Base-by-base conservation (phyloP, 73 alveolate genomes). In the Paramecium sonneborni region DNA sequence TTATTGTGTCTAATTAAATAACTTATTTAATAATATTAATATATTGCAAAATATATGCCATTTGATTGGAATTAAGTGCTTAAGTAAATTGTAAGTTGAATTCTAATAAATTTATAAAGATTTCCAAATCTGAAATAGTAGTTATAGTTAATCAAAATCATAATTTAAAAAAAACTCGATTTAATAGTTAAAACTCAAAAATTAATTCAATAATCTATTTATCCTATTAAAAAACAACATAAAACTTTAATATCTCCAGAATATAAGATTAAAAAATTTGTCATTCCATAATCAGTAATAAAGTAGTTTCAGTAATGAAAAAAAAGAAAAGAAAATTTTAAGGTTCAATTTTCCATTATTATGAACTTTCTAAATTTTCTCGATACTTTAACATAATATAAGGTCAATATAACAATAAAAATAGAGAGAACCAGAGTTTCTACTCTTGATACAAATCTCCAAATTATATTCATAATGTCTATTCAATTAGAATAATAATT, bases 11-110 rank as follows among this genome's bases (percentile, higher is more conserved):
- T 2, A 30, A 41, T 46, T 79, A 46, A 79, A 44, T 20, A 76
- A 41, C 8, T 21, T 79, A 38, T 79, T 79, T 34, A 74, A n/a
- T 14, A 74, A n/a, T 74, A 21, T 14, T 12, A 37, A 39, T 14
- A 5, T 1, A 18, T 35, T 32, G 32, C 32, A 28, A 21, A 39
- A n/a, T 74, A 12, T 9, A 37, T 37, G 58, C 87, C 58, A 37
- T 74, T 74, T 74, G 87, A 74, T n/a, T 74, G 87, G 87, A 74
- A 62, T 62, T 11, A 62, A 62, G 84, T 23, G 48, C 52, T 1
- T 23, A 32, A 10, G 39, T 24, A 6, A 62, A 62, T 26, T 20
- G 44, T 3, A 62, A 32, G 24, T 23, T 62, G 84, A 30, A 62
- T 30, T 62, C 84, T 30, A 62, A 62, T 62, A 62, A 62, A 24